Conservation (phyloP, 2,329 filamentous ascomycete genomes). For the Cercospora citrullina region DNA sequence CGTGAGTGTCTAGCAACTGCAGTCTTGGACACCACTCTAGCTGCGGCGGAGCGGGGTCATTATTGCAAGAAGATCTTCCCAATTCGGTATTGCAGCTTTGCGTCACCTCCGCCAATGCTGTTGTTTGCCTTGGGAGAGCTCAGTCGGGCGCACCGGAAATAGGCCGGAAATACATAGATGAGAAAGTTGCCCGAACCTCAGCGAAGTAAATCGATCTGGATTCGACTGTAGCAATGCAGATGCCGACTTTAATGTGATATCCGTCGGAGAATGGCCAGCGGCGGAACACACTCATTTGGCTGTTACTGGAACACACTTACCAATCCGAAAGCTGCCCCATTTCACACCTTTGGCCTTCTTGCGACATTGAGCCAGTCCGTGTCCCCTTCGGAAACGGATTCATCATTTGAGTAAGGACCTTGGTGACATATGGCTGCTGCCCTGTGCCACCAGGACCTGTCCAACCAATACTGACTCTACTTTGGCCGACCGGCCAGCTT, state of each 20-base stretch:
- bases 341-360: constrained; percentile 23
- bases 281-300: background rate
- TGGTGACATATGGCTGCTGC: constrained; percentile 20
- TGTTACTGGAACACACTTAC: background rate
- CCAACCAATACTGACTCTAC: constrained; percentile 19
- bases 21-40: background rate
- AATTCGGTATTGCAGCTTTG: background rate
- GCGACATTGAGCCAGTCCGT: constrained; percentile 24
- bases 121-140: background rate
- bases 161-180: background rate
- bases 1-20: background rate
- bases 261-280: background rate
- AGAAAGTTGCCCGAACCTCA: background rate
- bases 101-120: constrained; percentile 1
- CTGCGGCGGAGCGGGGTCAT: background rate
- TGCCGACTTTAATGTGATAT: background rate
- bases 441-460: constrained; percentile 18
- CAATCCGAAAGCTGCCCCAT: constrained; percentile 15
- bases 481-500: background rate
- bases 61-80: background rate
- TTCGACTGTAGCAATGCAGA: background rate
- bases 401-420: constrained; percentile 28
- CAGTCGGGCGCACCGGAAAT: background rate
- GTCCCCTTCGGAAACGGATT: constrained; percentile 23
- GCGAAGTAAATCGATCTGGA: background rate